Conservation (phyloP, 1,139 yeast species). For the Scheffersomyces titani region DNA sequence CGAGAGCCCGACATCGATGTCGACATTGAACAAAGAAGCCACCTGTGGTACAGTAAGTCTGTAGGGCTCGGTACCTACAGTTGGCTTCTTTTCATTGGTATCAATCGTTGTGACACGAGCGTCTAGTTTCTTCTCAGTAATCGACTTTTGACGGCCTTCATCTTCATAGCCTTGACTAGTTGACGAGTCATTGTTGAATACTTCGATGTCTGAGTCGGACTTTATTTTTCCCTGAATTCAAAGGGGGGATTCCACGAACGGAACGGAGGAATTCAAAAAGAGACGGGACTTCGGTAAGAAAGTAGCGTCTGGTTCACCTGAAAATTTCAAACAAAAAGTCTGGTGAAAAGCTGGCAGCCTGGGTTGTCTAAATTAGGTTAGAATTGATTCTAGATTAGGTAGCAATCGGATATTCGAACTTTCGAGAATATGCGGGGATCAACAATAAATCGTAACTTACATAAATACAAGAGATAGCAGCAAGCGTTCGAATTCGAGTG, state of each 20-base stretch:
- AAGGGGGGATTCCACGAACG: background rate
- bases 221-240: constrained; percentile 7
- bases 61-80: constrained; percentile 11
- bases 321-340: background rate
- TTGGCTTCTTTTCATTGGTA: background rate
- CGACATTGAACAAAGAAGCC: constrained; percentile 13
- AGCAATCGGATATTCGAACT: background rate
- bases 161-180: constrained; percentile 16
- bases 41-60: constrained; percentile 14
- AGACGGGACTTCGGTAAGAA: background rate
- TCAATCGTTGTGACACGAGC: background rate
- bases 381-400: background rate
- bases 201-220: constrained; percentile 6
- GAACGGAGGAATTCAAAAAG: background rate
- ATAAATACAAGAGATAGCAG: background rate
- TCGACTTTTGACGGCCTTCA: constrained; percentile 19
- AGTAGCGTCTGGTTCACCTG: background rate
- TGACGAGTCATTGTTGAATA: constrained; percentile 13
- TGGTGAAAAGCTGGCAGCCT: background rate
- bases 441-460: background rate
- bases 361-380: background rate
- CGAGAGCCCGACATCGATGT: constrained; percentile 15
- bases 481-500: background rate
- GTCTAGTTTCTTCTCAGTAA: constrained; percentile 1
- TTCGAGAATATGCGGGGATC: background rate